A percentile compares a stretch with the other conserved stretches of the same genome.
phyloP scores from a whole-genome alignment of 2,329 filamentous ascomycete species.

The Rosellinia necatrix region DNA sequence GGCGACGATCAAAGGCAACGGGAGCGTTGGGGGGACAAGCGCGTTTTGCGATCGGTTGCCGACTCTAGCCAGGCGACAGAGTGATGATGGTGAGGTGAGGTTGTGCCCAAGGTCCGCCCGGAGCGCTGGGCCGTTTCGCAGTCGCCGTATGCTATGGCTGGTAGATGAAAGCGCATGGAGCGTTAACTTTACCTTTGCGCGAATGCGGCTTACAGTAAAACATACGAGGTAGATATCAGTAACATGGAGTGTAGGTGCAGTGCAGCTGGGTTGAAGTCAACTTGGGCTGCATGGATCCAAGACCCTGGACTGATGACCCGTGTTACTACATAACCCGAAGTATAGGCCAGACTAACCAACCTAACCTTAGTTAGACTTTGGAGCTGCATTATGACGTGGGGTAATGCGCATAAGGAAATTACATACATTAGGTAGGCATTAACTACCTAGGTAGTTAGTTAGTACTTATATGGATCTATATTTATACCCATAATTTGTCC shows the following conservation, averaged over 20 bases:
- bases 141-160: too few species aligned
- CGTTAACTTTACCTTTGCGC: too few species aligned
- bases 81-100: neutral
- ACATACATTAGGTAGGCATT: neutral
- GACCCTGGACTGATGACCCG: neutral
- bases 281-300: neutral
- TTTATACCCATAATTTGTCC: too few species aligned
- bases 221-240: neutral
- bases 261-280: too few species aligned
- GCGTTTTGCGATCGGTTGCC: constrained; percentile 25
- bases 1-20: neutral
- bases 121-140: neutral
- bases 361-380: constrained; percentile 12
- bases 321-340: too few species aligned
- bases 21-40: constrained; percentile 6
- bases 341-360: too few species aligned
- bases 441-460: too few species aligned
- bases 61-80: neutral
- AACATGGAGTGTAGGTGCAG: neutral
- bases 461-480: too few species aligned
- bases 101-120: constrained; percentile 5
- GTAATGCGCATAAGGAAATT: neutral
- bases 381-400: constrained; percentile 38
- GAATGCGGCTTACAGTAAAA: neutral
- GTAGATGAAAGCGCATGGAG: too few species aligned